These are phyloP conservation scores for Beauveria sp. DNA, from an alignment of 2,329 filamentous ascomycete genomes.

Conservation along the genomic window DNA sequence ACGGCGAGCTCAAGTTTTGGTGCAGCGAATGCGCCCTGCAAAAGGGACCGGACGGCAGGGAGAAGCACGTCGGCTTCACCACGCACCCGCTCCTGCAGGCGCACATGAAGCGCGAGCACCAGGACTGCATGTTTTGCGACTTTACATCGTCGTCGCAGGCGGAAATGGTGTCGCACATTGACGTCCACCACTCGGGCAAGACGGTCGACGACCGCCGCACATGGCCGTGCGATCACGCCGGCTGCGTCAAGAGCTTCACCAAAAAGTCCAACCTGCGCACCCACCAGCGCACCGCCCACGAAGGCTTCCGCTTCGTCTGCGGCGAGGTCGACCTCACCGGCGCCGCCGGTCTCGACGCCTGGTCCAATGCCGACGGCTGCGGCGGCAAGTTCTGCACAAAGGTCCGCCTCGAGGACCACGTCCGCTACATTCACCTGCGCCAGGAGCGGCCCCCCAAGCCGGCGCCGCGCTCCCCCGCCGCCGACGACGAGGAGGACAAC, in stretches of 20 bases:
- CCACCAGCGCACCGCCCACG: conserved; percentile 71
- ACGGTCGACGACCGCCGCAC: conserved; percentile 56
- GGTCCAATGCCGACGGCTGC: conserved; percentile 63
- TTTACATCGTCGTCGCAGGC: conserved; percentile 57
- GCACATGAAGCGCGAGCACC: conserved; percentile 67
- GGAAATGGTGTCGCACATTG: conserved; percentile 68
- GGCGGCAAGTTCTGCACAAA: conserved; percentile 71
- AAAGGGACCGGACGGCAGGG: conserved; percentile 30
- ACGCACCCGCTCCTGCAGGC: conserved; percentile 63
- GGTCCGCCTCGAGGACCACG: conserved; percentile 71
- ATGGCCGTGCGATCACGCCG: conserved; percentile 57
- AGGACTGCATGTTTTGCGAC: conserved; percentile 69
- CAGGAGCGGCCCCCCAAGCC: conserved; percentile 33
- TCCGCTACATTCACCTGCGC: conserved; percentile 75
- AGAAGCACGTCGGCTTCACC: conserved; percentile 53
- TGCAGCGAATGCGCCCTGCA: conserved; percentile 62
- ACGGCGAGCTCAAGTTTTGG: conserved; percentile 63
- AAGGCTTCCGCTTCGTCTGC: conserved; percentile 72
- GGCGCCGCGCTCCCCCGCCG: conserved; percentile 5
- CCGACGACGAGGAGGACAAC: background rate
- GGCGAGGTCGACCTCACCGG: conserved; percentile 56
- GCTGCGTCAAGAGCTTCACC: conserved; percentile 71
- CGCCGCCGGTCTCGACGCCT: conserved; percentile 51
- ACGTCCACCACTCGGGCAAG: conserved; percentile 63
- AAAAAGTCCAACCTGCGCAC: conserved; percentile 75